Evolutionary conservation across 768 basidiomycete species (phyloP).

Genomic region (Tricholomella constricta): DNA sequence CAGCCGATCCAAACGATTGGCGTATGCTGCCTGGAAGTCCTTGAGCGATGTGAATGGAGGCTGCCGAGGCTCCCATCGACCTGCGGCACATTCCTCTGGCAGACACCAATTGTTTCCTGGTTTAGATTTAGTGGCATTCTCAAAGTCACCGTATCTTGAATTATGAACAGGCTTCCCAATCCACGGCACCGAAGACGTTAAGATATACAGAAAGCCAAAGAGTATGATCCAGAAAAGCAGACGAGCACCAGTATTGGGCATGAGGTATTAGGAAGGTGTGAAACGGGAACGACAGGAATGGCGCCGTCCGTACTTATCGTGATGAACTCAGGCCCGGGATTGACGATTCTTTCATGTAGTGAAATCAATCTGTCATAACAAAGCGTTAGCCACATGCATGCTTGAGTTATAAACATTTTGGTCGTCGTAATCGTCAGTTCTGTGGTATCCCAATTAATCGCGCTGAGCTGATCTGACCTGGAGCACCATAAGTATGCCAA

Average conservation of each 20-base stretch:
- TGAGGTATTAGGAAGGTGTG: background rate
- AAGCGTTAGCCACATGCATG: background rate
- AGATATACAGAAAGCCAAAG: slow-evolving; percentile 12
- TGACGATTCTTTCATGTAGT: no score
- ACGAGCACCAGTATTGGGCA: slow-evolving; percentile 8
- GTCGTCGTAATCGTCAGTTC: background rate
- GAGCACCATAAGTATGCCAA: no score
- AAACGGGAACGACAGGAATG: background rate
- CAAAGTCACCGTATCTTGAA: background rate
- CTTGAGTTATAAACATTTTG: background rate
- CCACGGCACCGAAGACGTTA: slow-evolving; percentile 6
- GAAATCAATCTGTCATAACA: slow-evolving; percentile 5
- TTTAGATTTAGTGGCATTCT: slow-evolving; percentile 12
- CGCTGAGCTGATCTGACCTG: no score
- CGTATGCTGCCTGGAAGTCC: slow-evolving; percentile 25
- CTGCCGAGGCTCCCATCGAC: slow-evolving; percentile 26
- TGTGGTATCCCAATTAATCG: no score
- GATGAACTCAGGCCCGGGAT: slow-evolving; percentile 2
- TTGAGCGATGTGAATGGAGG: slow-evolving; percentile 23
- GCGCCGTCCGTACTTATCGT: slow-evolving; percentile 3
- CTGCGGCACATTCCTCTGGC: slow-evolving; percentile 25
- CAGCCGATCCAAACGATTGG: slow-evolving; percentile 24
- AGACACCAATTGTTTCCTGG: slow-evolving; percentile 20
- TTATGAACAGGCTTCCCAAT: background rate
- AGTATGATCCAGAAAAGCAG: slow-evolving; percentile 10